Conservation (phyloP, 139 green algal species). For the Chlorella sp. region DNA sequence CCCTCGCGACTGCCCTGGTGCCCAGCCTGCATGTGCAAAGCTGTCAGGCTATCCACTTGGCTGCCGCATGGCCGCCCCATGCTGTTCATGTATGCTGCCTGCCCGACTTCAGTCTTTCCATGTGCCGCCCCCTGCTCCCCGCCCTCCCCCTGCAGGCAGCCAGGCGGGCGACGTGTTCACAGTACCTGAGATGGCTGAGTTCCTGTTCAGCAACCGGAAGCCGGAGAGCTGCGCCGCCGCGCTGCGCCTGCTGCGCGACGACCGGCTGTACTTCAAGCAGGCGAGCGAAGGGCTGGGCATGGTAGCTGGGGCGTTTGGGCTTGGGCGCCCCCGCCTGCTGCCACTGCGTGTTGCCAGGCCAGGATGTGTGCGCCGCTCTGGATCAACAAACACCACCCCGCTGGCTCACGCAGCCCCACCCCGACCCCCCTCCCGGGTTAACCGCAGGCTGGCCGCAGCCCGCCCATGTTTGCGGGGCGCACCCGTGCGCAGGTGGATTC, state of each 20-base stretch:
- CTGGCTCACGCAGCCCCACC: no score
- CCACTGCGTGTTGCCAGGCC: no score
- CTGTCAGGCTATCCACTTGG: no score
- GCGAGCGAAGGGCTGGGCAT: not conserved
- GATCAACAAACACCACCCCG: not conserved
- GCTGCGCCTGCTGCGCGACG: conserved; percentile 62
- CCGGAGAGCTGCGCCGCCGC: conserved; percentile 47
- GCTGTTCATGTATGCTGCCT: not conserved
- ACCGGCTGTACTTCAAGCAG: conserved; percentile 78
- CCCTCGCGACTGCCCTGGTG: no score
- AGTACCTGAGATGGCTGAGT: conserved; percentile 45
- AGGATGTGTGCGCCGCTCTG: no score
- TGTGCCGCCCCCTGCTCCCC: not conserved
- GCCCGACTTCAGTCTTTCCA: not conserved
- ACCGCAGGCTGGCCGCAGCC: conserved; percentile 47
- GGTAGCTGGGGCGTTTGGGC: not conserved
- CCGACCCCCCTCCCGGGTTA: conserved; percentile 43
- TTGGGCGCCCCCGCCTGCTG: no score
- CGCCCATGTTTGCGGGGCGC: conserved; percentile 46
- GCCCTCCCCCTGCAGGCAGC: no score
- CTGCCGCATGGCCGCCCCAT: no score
- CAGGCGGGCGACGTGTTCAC: not conserved
- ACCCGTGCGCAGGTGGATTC: conserved; percentile 22
- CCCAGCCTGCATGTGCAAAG: no score
- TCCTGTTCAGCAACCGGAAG: conserved; percentile 49